Evolutionary conservation across 192 early-diverging fungal genomes (phyloP).

Genomic region (Pilobolus umbonatus): DNA sequence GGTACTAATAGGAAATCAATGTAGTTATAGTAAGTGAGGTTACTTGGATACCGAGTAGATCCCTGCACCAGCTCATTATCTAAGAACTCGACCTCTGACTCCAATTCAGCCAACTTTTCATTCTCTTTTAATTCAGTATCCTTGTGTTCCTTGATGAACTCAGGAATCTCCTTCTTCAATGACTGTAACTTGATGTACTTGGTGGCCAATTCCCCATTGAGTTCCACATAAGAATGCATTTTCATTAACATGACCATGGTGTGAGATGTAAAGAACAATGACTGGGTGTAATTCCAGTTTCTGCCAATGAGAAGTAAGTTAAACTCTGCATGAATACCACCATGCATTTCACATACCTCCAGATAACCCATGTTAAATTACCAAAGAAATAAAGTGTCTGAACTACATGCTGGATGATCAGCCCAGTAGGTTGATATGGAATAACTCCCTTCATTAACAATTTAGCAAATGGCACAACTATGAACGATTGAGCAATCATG

Average conservation of each 20-base stretch:
- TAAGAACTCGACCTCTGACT: constrained; percentile 54
- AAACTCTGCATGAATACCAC: constrained; percentile 56
- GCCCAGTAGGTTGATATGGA: constrained; percentile 63
- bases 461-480: too few relatives aligned
- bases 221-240: constrained; percentile 87
- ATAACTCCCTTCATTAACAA: constrained; percentile 59
- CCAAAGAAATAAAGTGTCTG: too few relatives aligned
- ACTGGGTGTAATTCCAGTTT: constrained; percentile 89
- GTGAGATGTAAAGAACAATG: constrained; percentile 82
- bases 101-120: too few relatives aligned
- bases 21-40: constrained; percentile 80
- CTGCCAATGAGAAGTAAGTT: constrained; percentile 30
- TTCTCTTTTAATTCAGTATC: too few relatives aligned
- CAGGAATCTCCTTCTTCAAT: constrained; percentile 12
- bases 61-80: constrained; percentile 52
- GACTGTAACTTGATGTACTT: constrained; percentile 33
- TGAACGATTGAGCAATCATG: too few relatives aligned
- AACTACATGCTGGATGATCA: constrained; percentile 51
- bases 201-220: constrained; percentile 68
- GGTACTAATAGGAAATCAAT: constrained; percentile 85
- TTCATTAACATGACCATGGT: constrained; percentile 96
- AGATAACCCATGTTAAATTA: too few relatives aligned
- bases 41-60: constrained; percentile 65
- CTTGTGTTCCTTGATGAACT: constrained; percentile 17
- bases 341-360: constrained; percentile 51